A percentile compares a stretch with the other conserved stretches of the same genome.
phyloP scores from a whole-genome alignment of 2,329 filamentous ascomycete genomes.

The Lachnellula occidentalis region DNA sequence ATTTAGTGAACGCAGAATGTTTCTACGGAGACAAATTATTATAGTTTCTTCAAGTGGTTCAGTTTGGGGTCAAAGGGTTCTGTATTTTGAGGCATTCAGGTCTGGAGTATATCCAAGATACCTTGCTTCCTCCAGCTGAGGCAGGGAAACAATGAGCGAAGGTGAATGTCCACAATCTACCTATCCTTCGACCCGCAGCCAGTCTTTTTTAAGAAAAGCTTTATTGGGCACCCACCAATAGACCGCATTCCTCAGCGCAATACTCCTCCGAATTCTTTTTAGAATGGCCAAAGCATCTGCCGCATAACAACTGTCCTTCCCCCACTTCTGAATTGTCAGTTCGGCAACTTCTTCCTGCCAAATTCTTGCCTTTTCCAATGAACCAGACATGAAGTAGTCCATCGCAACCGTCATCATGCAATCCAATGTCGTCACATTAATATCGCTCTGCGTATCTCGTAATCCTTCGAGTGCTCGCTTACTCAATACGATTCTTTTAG shows the following conservation, averaged over 20 bases:
- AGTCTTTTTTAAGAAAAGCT: neutral
- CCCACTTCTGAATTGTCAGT: neutral
- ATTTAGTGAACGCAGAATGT: too few relatives aligned
- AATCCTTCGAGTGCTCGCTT: neutral
- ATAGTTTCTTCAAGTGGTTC: too few relatives aligned
- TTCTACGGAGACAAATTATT: too few relatives aligned
- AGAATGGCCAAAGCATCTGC: neutral
- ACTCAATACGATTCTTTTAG: neutral
- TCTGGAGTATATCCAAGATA: too few relatives aligned
- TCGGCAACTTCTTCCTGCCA: conserved; percentile 3
- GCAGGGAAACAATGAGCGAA: too few relatives aligned
- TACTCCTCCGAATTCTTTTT: neutral
- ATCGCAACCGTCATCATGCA: conserved; percentile 1
- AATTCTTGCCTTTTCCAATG: neutral
- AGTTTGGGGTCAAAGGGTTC: too few relatives aligned
- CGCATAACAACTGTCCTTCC: neutral
- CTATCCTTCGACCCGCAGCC: neutral
- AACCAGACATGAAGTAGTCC: conserved; percentile 4
- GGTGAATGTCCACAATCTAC: too few relatives aligned
- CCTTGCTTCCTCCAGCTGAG: too few relatives aligned
- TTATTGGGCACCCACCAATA: conserved; percentile 9
- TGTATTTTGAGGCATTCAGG: too few relatives aligned
- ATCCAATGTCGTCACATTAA: neutral
- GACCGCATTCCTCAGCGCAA: neutral
- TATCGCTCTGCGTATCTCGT: neutral